Evolutionary conservation across 768 basidiomycete species (phyloP), one percentile per base, ranked within the genome.

Genomic region (Serendipita vermifera): DNA sequence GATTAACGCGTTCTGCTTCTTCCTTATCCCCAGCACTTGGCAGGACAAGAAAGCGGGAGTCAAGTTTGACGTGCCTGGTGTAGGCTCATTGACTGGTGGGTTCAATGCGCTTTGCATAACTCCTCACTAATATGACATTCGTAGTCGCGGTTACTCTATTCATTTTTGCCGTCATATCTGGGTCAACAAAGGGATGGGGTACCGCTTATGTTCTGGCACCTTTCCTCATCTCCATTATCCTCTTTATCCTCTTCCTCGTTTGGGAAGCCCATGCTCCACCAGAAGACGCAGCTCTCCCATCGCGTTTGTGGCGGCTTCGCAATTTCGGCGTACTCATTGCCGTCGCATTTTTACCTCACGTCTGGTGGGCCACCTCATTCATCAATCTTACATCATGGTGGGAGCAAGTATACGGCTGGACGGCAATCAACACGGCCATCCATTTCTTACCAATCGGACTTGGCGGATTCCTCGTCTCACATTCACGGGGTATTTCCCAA

Each of bases 111-210:
- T 2, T 31, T 5, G 20, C 59, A 33, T 32, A 22, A 35, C 27
- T 36, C 31, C 54, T 55, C 31, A 33, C 24, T 53, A 27, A 29
- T 35, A 24, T 51, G 56, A 33, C 9, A 33, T 29, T 9, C 2
- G 13, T 57, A 17, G 68, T 61, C 11, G 64, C 67, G 1, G 67
- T 65, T 40, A 67, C 68, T 33, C 62, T 71, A 24, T 66, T 70
- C 63, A 67, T 68, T n/a, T 69, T 63, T 46, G 68, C 68, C 11
- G 62, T 71, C 54, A 71, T 67, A 15, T 69, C 70, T 29, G 77
- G 75, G 20, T 72, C 79, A 3, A 68, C 70, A 15, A 64, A 64
- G 51, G 77, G 79, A 22, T 81, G 80, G 80, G 63, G 62, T 3
- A 63, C 70, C 1, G 69, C 75, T 3, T 58, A 63, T 15, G 75